Conservation (phyloP, 371 early-diverging fungal species). For the Apophysomyces sp. region DNA sequence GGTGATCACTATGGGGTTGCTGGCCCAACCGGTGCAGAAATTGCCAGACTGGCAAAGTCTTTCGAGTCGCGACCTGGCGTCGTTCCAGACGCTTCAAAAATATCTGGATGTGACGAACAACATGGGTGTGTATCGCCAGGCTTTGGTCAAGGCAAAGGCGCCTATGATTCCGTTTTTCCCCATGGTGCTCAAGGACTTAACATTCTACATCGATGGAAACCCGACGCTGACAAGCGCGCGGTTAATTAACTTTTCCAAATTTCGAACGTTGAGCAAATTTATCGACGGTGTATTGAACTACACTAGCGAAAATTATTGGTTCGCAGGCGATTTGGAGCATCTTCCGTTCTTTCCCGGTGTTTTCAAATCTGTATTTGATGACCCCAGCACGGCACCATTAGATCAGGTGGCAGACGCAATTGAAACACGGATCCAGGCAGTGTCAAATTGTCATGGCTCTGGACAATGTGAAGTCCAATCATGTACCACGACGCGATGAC, state of each 20-base stretch:
- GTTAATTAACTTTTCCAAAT: conserved; percentile 34
- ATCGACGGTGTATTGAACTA: conserved; percentile 12
- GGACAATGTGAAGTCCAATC: neutral
- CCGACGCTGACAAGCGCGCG: conserved; percentile 15
- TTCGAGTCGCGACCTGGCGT: conserved; percentile 27
- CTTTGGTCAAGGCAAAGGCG: conserved; percentile 24
- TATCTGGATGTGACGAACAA: conserved; percentile 42
- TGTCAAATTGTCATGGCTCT: neutral
- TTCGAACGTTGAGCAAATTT: conserved; percentile 21
- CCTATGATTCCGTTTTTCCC: conserved; percentile 44
- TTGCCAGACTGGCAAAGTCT: conserved; percentile 37
- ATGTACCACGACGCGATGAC: neutral
- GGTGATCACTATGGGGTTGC: conserved; percentile 43
- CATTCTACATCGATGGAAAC: conserved; percentile 45
- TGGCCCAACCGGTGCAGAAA: conserved; percentile 23
- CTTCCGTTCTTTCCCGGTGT: conserved; percentile 21
- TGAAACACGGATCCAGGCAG: conserved; percentile 10
- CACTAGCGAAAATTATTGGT: conserved; percentile 30
- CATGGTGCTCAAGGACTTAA: conserved; percentile 42
- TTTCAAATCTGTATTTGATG: neutral
- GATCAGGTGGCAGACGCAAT: conserved; percentile 8
- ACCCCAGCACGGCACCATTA: conserved; percentile 2
- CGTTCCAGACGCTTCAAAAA: conserved; percentile 29
- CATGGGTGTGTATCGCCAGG: conserved; percentile 43
- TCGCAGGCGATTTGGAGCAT: conserved; percentile 20